Evolutionary conservation across 2,329 filamentous ascomycete species (phyloP), one percentile per base, ranked within the genome.

Genomic region (Nothopassalora personata): DNA sequence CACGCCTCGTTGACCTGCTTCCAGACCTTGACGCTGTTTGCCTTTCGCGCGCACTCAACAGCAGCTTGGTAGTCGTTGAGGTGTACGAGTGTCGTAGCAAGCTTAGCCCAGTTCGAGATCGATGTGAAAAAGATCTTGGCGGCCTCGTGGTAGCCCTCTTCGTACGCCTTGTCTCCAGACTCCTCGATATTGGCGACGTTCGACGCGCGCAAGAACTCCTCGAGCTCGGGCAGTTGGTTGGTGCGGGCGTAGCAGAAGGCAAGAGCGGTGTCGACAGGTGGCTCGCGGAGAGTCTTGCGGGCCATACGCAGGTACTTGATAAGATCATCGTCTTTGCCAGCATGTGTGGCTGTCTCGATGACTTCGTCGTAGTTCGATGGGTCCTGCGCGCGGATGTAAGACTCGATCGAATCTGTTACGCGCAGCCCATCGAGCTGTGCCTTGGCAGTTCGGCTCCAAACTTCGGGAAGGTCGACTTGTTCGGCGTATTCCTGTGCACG

Each of bases 31-130:
- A 97, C 92, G 76, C 91, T 97, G 82, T 97, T 99, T 69, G 94
- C 94, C 80, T 99, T 97, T 74, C 94, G 90, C 28, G 95, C 94
- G 71, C 91, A 97, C 75, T 99, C 94, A 46, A 99, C 94, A 49
- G 94, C 94, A 68, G 91, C 91, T 77, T 99, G 95, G 80, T 99
- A 97, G 68, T 99, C 94, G 65, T 87, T 89, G 6, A 99, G 86
- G 75, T 97, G 91, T n/a, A 99, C 94, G 61, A 97, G 84, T 10
- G 94, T 99, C 10, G 94, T 97, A 13, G 94, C 92, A 69, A 99
- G 86, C 81, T 99, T 99, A 57, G 93, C 93, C 94, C 94, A 99
- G 83, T 99, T 99, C 56, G 94, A 99, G 73, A 99, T 96, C 79
- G 90, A 97, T 57, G 86, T 91, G 80, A 87, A 99, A 83, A 97